Percentiles rank a stretch among this genome's conserved stretches.
Evolutionary conservation across 2,329 filamentous ascomycete genomes (phyloP).

Genomic region (Hawksworthiomyces lignivorus): DNA sequence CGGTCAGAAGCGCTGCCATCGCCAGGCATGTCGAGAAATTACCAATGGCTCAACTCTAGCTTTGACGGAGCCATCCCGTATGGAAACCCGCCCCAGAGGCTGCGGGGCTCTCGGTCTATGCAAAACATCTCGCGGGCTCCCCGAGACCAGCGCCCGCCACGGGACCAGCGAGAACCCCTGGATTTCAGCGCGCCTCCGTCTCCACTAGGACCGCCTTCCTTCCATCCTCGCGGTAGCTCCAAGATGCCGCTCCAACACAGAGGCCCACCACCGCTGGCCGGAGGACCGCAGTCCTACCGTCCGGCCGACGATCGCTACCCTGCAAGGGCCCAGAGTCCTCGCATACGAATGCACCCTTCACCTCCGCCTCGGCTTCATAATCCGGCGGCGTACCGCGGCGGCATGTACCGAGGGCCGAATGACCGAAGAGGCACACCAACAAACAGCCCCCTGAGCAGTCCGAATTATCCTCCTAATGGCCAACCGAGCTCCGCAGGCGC

Average conservation of each 20-base stretch:
- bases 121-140: too few relatives aligned
- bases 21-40: not conserved
- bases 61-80: not conserved
- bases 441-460: too few relatives aligned
- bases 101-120: conserved; percentile 8
- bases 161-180: not conserved
- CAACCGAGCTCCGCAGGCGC: too few relatives aligned
- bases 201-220: not conserved
- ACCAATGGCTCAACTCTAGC: too few relatives aligned
- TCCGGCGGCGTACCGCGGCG: too few relatives aligned
- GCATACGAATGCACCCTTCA: not conserved
- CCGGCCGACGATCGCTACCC: too few relatives aligned
- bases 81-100: not conserved
- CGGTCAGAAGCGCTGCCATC: not conserved
- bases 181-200: not conserved
- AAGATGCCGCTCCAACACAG: conserved; percentile 1
- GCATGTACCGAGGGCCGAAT: too few relatives aligned
- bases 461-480: too few relatives aligned
- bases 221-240: conserved; percentile 2
- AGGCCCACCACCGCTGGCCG: not conserved
- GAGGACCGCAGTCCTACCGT: too few relatives aligned
- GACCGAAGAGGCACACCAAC: too few relatives aligned
- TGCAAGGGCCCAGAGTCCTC: not conserved
- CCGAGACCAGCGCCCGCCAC: too few relatives aligned
- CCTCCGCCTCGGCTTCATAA: too few relatives aligned